Evolutionary conservation across 2,329 filamentous ascomycete species (phyloP).

Genomic region (Xylariales sp.): DNA sequence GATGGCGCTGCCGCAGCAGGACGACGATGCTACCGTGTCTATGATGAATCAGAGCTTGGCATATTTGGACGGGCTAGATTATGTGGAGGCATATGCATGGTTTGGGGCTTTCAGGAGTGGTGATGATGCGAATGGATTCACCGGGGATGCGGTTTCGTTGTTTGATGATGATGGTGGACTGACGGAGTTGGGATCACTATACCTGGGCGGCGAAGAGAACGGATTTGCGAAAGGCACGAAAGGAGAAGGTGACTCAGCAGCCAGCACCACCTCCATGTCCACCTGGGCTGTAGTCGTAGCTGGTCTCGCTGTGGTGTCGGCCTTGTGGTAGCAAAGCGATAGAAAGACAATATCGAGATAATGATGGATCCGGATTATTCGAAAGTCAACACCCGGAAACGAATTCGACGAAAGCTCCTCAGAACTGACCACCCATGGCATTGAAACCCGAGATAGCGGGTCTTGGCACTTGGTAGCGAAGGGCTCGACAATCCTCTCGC

Average conservation of each 20-base stretch:
- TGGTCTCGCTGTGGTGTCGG: not conserved
- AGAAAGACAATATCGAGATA: too few species aligned
- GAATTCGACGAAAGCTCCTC: too few species aligned
- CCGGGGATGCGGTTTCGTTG: constrained; percentile 32
- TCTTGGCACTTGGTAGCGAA: too few species aligned
- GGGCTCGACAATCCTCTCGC: too few species aligned
- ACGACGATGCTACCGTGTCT: constrained; percentile 27
- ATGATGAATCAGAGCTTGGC: constrained; percentile 37
- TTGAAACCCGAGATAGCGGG: too few species aligned
- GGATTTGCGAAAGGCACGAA: constrained; percentile 31
- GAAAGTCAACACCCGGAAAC: too few species aligned
- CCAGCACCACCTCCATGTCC: not conserved
- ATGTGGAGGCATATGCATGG: constrained; percentile 35
- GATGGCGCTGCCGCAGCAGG: constrained; percentile 31
- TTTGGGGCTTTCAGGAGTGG: constrained; percentile 35
- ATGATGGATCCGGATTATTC: too few species aligned
- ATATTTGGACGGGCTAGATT: constrained; percentile 29
- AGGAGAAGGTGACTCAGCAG: constrained; percentile 9
- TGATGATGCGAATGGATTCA: constrained; percentile 34
- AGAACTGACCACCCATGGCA: too few species aligned
- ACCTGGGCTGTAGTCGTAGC: constrained; percentile 2
- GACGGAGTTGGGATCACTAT: constrained; percentile 33
- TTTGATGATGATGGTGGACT: constrained; percentile 32
- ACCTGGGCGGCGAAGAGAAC: constrained; percentile 33
- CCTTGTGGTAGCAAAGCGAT: not conserved